Evolutionary conservation across 176 grass and related monocot species (phyloP).

Genomic region (Dendrocalamus sinicus): DNA sequence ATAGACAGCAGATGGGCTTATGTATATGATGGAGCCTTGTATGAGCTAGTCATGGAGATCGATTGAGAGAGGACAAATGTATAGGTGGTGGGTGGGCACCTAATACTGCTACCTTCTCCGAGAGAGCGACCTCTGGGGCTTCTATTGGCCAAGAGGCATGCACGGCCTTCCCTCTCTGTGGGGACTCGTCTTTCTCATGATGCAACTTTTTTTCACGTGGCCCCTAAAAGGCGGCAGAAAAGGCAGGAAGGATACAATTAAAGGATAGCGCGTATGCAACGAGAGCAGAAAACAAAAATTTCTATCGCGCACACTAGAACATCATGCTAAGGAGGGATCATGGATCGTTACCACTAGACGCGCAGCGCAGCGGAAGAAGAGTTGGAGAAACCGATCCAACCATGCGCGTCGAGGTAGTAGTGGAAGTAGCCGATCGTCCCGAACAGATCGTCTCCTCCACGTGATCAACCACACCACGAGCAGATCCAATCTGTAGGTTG

Average conservation of each 20-base stretch:
- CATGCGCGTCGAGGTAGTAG: no score
- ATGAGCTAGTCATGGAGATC: background rate
- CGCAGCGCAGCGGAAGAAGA: no score
- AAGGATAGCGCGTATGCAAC: no score
- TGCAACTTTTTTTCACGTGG: constrained; percentile 44
- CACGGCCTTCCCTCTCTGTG: background rate
- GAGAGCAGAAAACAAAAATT: no score
- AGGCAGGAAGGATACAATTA: constrained; percentile 36
- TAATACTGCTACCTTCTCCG: constrained; percentile 1
- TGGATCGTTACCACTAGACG: no score
- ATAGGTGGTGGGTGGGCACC: constrained; percentile 5
- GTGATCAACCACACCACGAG: no score
- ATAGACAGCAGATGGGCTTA: constrained; percentile 3
- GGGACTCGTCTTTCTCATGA: constrained; percentile 40
- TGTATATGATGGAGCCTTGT: background rate
- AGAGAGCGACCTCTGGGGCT: constrained; percentile 32
- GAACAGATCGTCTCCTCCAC: no score
- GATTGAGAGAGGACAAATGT: background rate
- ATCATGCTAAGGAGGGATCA: no score
- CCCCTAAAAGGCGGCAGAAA: constrained; percentile 59
- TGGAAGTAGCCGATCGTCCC: no score
- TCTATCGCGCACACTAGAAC: no score
- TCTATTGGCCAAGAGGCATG: constrained; percentile 36
- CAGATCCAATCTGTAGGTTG: no score
- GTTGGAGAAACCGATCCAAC: no score